Base-by-base conservation (phyloP, 2,329 filamentous ascomycete species). In the Cercospora sp. region DNA sequence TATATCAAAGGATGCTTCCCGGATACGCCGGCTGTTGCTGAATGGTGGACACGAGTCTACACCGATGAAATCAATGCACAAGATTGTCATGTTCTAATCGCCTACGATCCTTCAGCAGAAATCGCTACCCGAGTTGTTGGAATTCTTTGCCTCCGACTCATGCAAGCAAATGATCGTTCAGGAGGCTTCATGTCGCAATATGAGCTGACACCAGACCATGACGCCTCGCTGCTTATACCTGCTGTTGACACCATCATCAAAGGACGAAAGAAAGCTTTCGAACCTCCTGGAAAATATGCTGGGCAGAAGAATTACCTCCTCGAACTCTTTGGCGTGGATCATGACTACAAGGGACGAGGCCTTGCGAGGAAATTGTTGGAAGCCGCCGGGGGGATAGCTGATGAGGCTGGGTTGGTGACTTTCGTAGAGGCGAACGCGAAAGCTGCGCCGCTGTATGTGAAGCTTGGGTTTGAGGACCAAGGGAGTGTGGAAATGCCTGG, bases 241-340 rank as follows among this genome's bases (percentile, higher is more conserved):
- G 65, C 63, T 13, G 45, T 67, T 10, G 67, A 70, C 16, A 63
- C 57, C n/a, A 63, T 53, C 36, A 28, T 42, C 61, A 60, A 65
- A 60, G 63, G 53, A 8, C 65, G 60, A n/a, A 68, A 4, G 48
- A 65, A 59, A 16, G 60, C 33, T 18, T 59, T 65, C 26, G 8
- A 33, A 26, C 9, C 26, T 36, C 45, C 28, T 0, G 45, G 61
- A 6, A 20, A 26, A 23, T 65, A 39, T 39, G 66, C 20, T 18
- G 67, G 12, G 3, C 55, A 23, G 39, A 48, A 59, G 36, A 48
- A 48, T 23, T 69, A 57, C n/a, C 28, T 66, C 3, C 30, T 76
- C 1, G 73, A 75, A 61, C 63, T 75, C 0, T 74, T 75, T 23
- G 73, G 74, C 0, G 73, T 74, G n/a, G 74, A 76, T 39, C 58